These are phyloP conservation scores for Nidularia sp. DNA, from an alignment of 768 basidiomycete genomes.

Conservation along the genomic window DNA sequence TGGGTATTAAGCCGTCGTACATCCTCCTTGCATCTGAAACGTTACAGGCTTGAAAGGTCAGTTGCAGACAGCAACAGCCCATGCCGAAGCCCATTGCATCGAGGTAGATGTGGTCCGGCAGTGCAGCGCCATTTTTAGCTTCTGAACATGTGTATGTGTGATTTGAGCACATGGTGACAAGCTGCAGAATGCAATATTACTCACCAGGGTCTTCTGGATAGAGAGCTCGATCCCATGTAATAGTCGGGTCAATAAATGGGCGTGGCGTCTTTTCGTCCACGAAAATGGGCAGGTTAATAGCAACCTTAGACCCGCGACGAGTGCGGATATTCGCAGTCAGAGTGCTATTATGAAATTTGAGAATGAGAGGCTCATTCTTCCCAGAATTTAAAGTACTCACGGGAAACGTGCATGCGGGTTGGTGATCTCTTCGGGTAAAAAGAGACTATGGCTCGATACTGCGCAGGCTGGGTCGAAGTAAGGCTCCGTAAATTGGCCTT, in stretches of 20 bases:
- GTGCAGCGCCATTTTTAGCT: conserved; percentile 86
- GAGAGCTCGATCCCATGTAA: conserved; percentile 80
- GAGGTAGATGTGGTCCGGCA: conserved; percentile 90
- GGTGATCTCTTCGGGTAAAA: conserved; percentile 92
- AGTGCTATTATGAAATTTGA: conserved; percentile 51
- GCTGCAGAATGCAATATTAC: conserved; percentile 10
- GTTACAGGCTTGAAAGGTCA: conserved; percentile 97
- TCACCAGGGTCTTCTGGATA: conserved; percentile 84
- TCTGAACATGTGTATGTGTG: conserved; percentile 36
- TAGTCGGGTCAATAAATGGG: conserved; percentile 90
- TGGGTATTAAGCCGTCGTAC: conserved; percentile 94
- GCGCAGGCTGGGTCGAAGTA: conserved; percentile 72
- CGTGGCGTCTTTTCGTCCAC: conserved; percentile 82
- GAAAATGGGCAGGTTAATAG: conserved; percentile 92
- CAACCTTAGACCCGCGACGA: conserved; percentile 89
- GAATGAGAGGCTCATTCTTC: conserved; percentile 2
- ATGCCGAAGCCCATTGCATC: conserved; percentile 99
- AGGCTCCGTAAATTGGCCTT: conserved; percentile 91
- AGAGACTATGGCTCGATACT: conserved; percentile 86
- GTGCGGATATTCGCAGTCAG: conserved; percentile 95
- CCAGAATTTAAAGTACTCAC: conserved; percentile 47
- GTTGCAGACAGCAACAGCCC: conserved; percentile 97
- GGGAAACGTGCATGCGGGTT: conserved; percentile 98
- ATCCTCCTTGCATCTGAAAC: conserved; percentile 87
- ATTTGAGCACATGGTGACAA: conserved; percentile 1